These are phyloP conservation scores for Monosporascus sp. DNA, from an alignment of 2,329 filamentous ascomycete species.

Conservation along the genomic window DNA sequence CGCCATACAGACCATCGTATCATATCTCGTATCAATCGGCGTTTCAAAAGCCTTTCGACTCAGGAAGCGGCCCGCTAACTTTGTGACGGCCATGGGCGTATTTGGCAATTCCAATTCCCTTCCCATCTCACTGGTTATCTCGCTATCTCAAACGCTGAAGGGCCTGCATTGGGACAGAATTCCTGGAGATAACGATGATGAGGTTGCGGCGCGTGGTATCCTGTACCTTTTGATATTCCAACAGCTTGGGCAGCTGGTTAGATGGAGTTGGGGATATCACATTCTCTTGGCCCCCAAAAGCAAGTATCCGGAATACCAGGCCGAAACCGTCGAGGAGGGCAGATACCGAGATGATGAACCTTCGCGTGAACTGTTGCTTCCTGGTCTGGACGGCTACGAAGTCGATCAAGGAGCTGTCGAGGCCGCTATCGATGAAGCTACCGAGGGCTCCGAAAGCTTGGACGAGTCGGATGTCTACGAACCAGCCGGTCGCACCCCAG, in stretches of 20 bases:
- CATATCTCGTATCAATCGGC: slow-evolving; percentile 67
- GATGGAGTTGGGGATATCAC: slow-evolving; percentile 98
- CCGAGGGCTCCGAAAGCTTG: slow-evolving; percentile 25
- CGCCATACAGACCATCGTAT: slow-evolving; percentile 78
- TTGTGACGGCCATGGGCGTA: slow-evolving; percentile 92
- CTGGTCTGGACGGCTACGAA: slow-evolving; percentile 35
- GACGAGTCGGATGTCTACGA: slow-evolving; percentile 46
- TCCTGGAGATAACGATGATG: slow-evolving; percentile 87
- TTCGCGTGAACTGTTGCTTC: slow-evolving; percentile 39
- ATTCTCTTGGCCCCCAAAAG: slow-evolving; percentile 84
- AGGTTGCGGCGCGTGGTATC: slow-evolving; percentile 90
- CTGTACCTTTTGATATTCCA: slow-evolving; percentile 96
- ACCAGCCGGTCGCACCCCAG: slow-evolving; percentile 51
- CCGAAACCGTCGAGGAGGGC: slow-evolving; percentile 51
- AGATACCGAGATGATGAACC: slow-evolving; percentile 50
- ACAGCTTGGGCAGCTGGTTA: slow-evolving; percentile 87
- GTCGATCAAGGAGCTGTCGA: slow-evolving; percentile 23
- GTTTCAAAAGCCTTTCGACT: slow-evolving; percentile 76
- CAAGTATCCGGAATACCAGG: slow-evolving; percentile 60
- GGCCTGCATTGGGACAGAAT: slow-evolving; percentile 92
- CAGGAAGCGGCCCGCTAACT: slow-evolving; percentile 81
- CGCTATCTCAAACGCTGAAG: slow-evolving; percentile 83
- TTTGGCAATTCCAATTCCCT: slow-evolving; percentile 98
- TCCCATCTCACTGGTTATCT: slow-evolving; percentile 92
- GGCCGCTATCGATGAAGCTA: not conserved